Percentiles rank a stretch among this genome's conserved stretches.
Evolutionary conservation across 176 grass and related monocot species (phyloP).

Genomic region (Leersia perrieri): DNA sequence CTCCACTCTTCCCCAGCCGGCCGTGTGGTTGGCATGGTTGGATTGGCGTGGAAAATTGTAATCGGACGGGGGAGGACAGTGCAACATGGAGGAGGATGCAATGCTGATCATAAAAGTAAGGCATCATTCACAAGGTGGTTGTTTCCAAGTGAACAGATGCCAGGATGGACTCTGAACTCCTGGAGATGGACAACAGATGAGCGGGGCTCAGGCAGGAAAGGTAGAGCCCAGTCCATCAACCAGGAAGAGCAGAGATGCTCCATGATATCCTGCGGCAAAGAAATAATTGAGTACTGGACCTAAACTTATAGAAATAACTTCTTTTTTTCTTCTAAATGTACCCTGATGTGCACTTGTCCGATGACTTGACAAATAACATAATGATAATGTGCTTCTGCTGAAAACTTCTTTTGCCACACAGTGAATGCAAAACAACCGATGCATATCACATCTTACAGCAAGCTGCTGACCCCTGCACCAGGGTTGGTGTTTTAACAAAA

Average conservation of each 20-base stretch:
- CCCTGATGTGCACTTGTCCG: slow-evolving; percentile 45
- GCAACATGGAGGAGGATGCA: slow-evolving; percentile 75
- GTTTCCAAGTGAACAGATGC: slow-evolving; percentile 82
- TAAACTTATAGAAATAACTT: slow-evolving; percentile 65
- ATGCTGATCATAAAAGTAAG: slow-evolving; percentile 73
- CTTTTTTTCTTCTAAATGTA: slow-evolving; percentile 55
- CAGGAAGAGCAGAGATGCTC: slow-evolving; percentile 73
- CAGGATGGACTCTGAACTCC: slow-evolving; percentile 63
- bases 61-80: slow-evolving; percentile 45
- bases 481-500: slow-evolving; percentile 4
- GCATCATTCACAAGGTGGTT: slow-evolving; percentile 65
- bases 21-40: slow-evolving; percentile 68
- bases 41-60: slow-evolving; percentile 66
- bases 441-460: slow-evolving; percentile 13
- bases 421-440: slow-evolving; percentile 5
- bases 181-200: slow-evolving; percentile 78
- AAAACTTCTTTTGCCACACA: slow-evolving; percentile 30
- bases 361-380: slow-evolving; percentile 50
- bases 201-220: slow-evolving; percentile 79
- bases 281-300: slow-evolving; percentile 92
- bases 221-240: slow-evolving; percentile 83
- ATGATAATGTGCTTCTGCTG: slow-evolving; percentile 28
- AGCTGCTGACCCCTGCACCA: not conserved
- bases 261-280: slow-evolving; percentile 95
- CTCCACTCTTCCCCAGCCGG: slow-evolving; percentile 91